Evolutionary conservation across 129 eudicot genomes (phyloP).

Genomic region (Chrysanthemum seticuspe): DNA sequence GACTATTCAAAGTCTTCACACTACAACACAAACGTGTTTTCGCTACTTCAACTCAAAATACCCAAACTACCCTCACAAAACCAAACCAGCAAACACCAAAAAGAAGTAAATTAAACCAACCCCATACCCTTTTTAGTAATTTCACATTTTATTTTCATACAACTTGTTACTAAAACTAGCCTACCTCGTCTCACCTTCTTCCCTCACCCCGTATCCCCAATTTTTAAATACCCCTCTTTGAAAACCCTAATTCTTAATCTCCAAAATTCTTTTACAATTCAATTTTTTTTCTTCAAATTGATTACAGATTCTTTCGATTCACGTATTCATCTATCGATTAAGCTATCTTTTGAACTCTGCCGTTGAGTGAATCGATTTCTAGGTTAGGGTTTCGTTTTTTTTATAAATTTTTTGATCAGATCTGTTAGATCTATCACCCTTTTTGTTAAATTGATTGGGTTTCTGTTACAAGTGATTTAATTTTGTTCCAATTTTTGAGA

Average conservation of each 20-base stretch:
- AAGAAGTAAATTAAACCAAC: slow-evolving; percentile 13
- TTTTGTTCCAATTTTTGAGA: slow-evolving; percentile 10
- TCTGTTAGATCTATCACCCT: slow-evolving; percentile 25
- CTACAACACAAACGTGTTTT: slow-evolving; percentile 5
- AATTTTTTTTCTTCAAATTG: slow-evolving; percentile 6
- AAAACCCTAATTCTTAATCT: slow-evolving; percentile 35
- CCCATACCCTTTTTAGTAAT: slow-evolving; percentile 30
- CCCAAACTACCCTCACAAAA: slow-evolving; percentile 17
- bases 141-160: slow-evolving; percentile 26
- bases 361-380: slow-evolving; percentile 29
- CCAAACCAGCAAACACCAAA: background rate
- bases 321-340: slow-evolving; percentile 32
- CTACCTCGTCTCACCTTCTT: slow-evolving; percentile 34
- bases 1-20: slow-evolving; percentile 3
- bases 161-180: slow-evolving; percentile 25
- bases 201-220: slow-evolving; percentile 19
- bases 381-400: slow-evolving; percentile 43
- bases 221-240: slow-evolving; percentile 15
- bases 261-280: slow-evolving; percentile 32
- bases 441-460: slow-evolving; percentile 18
- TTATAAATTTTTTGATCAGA: slow-evolving; percentile 16
- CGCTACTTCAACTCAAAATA: background rate
- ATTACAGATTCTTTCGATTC: slow-evolving; percentile 34
- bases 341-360: slow-evolving; percentile 27
- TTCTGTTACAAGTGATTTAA: background rate